A percentile compares a stretch with the other conserved stretches of the same genome.
These are phyloP conservation scores for Paraphaeosphaeria minitans DNA, from an alignment of 2,329 filamentous ascomycete species.

Conservation along the genomic window DNA sequence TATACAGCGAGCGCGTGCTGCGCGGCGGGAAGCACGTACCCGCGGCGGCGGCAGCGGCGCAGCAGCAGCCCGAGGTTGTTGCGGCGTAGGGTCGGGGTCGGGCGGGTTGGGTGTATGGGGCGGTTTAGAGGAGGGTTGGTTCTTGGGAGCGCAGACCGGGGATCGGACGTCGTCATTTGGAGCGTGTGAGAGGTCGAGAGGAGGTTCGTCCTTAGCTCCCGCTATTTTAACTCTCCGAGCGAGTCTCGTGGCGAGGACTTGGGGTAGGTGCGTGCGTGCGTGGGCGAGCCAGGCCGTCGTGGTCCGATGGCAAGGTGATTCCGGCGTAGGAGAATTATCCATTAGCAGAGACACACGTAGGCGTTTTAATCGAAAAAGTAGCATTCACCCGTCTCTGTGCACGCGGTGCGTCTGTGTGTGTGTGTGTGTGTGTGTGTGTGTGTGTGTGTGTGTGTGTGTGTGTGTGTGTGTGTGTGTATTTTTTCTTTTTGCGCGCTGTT, in stretches of 20 bases:
- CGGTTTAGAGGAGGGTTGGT: neutral
- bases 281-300: neutral
- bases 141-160: too few relatives aligned
- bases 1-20: constrained; percentile 76
- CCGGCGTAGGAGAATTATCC: neutral
- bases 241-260: too few relatives aligned
- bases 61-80: neutral
- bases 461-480: neutral
- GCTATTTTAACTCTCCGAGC: neutral
- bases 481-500: too few relatives aligned
- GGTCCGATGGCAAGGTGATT: neutral
- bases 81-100: too few relatives aligned
- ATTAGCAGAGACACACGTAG: neutral
- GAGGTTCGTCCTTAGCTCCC: too few relatives aligned
- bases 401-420: neutral
- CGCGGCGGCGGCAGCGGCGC: neutral
- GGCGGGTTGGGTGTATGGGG: constrained; percentile 2
- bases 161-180: too few relatives aligned
- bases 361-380: neutral
- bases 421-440: neutral
- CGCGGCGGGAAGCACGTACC: constrained; percentile 59
- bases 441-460: neutral
- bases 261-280: too few relatives aligned
- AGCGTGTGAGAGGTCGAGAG: too few relatives aligned
- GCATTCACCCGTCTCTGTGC: neutral